A percentile compares a stretch with the other conserved stretches of the same genome.
Evolutionary conservation across 148 eudicot species (phyloP).

Genomic region (Rhododendron simsii): DNA sequence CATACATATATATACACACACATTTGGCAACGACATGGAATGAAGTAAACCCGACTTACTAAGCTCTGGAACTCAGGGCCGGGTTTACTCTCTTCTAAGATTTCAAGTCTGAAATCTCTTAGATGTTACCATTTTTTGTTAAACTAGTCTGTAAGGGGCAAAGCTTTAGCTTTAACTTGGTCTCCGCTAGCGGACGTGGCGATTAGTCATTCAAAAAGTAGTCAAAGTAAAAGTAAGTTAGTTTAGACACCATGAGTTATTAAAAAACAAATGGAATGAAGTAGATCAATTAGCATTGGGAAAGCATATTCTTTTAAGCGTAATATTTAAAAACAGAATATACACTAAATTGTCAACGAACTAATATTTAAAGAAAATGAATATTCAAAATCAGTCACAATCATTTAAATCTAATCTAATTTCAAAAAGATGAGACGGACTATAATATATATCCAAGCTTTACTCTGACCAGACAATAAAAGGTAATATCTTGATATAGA

Average conservation of each 20-base stretch:
- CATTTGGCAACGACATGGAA: not conserved
- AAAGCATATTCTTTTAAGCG: not conserved
- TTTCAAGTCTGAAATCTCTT: not conserved
- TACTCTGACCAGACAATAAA: not conserved
- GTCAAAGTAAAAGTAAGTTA: not conserved
- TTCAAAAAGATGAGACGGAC: not conserved
- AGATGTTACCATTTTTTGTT: not conserved
- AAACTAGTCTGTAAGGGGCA: not conserved
- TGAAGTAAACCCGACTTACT: not conserved
- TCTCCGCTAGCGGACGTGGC: not conserved
- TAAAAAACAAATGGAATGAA: not conserved
- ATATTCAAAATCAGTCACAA: not conserved
- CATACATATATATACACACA: not conserved
- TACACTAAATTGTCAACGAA: not conserved
- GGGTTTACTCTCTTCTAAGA: not conserved
- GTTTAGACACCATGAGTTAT: not conserved
- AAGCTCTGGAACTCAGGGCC: not conserved
- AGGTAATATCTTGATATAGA: not conserved
- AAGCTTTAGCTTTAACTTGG: not conserved
- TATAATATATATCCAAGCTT: not conserved
- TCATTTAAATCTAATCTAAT: not conserved
- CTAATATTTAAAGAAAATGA: not conserved
- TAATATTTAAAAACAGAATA: not conserved
- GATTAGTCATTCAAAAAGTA: not conserved
- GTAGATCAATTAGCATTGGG: not conserved